A percentile compares a stretch with the other conserved stretches of the same genome.
Evolutionary conservation across 2,329 filamentous ascomycete genomes (phyloP).

Genomic region (Diplocarpon mali): DNA sequence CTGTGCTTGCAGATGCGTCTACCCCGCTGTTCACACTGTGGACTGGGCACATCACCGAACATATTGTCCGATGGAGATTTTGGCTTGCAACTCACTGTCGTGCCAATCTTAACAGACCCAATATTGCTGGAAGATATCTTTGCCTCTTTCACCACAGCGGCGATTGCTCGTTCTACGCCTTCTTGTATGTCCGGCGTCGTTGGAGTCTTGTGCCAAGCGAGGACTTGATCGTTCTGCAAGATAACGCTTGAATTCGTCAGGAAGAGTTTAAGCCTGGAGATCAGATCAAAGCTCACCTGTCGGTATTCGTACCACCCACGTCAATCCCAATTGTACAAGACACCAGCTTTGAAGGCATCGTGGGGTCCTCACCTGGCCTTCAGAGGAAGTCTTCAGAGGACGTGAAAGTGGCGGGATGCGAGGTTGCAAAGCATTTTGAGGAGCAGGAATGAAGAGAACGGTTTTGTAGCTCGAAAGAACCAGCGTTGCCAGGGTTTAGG

Average conservation of each 20-base stretch:
- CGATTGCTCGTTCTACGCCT: slow-evolving; percentile 37
- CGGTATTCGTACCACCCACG: slow-evolving; percentile 50
- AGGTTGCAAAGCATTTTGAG: slow-evolving; percentile 7
- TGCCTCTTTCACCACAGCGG: slow-evolving; percentile 31
- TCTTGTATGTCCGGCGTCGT: slow-evolving; percentile 40
- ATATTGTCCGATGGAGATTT: not conserved
- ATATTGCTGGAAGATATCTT: slow-evolving; percentile 30
- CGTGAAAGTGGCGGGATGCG: slow-evolving; percentile 3
- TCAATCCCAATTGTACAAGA: slow-evolving; percentile 33
- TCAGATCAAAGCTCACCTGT: slow-evolving; percentile 8
- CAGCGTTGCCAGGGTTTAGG: slow-evolving; percentile 1
- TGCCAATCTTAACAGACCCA: slow-evolving; percentile 37
- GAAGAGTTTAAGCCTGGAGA: not conserved
- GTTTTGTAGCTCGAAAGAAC: not conserved
- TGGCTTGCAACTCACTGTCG: slow-evolving; percentile 18
- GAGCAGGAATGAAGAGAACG: not conserved
- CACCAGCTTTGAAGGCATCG: slow-evolving; percentile 16
- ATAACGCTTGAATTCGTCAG: slow-evolving; percentile 11
- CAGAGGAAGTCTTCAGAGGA: not conserved
- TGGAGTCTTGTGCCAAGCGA: slow-evolving; percentile 36
- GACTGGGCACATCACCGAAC: not conserved
- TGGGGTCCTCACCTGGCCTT: slow-evolving; percentile 1
- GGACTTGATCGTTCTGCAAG: slow-evolving; percentile 19
- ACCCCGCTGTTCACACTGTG: not conserved
- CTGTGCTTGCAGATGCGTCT: not conserved